Conservation (phyloP, 2,329 filamentous ascomycete species). For the Aspergillus sp. region DNA sequence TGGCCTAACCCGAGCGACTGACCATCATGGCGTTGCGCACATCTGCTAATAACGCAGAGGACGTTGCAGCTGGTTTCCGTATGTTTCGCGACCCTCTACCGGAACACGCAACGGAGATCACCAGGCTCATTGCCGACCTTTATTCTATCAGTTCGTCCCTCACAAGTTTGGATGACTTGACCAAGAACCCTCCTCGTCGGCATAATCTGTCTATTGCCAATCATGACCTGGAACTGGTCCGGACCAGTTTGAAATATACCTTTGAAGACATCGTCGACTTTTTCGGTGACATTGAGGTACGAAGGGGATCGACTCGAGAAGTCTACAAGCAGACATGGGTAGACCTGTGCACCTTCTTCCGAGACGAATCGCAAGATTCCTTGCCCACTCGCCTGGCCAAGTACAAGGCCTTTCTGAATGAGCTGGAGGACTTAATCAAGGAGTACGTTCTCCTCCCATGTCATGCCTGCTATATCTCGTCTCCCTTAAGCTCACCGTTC, state of each 20-base stretch:
- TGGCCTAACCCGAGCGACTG: slow-evolving; percentile 17
- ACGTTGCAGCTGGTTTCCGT: slow-evolving; percentile 48
- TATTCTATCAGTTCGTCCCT: slow-evolving; percentile 51
- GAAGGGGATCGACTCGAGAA: slow-evolving; percentile 19
- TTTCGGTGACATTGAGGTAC: slow-evolving; percentile 37
- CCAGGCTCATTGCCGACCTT: slow-evolving; percentile 49
- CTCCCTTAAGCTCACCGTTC: slow-evolving; percentile 6
- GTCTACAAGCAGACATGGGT: slow-evolving; percentile 49
- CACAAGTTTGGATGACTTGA: slow-evolving; percentile 42
- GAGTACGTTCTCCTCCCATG: slow-evolving; percentile 34
- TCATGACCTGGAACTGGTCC: slow-evolving; percentile 45
- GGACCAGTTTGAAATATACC: slow-evolving; percentile 47
- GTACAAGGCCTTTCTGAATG: slow-evolving; percentile 48
- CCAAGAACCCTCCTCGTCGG: slow-evolving; percentile 36
- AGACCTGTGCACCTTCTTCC: slow-evolving; percentile 43
- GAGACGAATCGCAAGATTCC: slow-evolving; percentile 41
- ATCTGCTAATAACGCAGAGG: slow-evolving; percentile 47
- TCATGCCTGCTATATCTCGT: neutral
- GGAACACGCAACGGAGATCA: slow-evolving; percentile 49
- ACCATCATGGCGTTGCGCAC: slow-evolving; percentile 36
- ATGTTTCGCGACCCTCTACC: slow-evolving; percentile 48
- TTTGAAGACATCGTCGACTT: slow-evolving; percentile 46
- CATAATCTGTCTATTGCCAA: slow-evolving; percentile 36
- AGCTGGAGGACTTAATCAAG: slow-evolving; percentile 40
- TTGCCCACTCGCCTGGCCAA: slow-evolving; percentile 45